Conservation (phyloP, 2,329 filamentous ascomycete species). For the Plenodomus biglobosus region DNA sequence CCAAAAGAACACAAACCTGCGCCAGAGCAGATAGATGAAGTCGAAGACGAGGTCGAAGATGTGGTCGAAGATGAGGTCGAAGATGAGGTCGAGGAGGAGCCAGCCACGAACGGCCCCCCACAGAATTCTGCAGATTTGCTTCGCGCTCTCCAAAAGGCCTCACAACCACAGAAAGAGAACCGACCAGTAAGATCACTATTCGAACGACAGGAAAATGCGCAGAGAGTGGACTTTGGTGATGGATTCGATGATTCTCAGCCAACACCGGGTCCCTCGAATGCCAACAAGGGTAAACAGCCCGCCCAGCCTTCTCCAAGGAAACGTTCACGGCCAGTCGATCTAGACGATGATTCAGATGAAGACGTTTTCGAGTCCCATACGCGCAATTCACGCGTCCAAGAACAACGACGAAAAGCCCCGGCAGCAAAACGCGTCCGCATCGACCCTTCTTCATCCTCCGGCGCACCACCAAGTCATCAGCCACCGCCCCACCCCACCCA, state of each 20-base stretch:
- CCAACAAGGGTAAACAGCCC: constrained; percentile 32
- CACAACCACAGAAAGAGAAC: constrained; percentile 40
- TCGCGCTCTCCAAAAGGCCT: constrained; percentile 19
- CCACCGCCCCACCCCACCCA: constrained; percentile 9
- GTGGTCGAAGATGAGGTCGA: constrained; percentile 8
- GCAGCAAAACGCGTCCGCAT: constrained; percentile 32
- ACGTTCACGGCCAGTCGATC: constrained; percentile 28
- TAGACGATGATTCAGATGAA: constrained; percentile 38
- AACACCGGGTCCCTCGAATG: constrained; percentile 26
- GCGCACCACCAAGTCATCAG: constrained; percentile 34
- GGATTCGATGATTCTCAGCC: constrained; percentile 35
- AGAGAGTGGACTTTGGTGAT: constrained; percentile 44
- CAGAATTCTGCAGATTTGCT: constrained; percentile 24
- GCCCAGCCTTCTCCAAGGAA: constrained; percentile 28
- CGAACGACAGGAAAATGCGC: constrained; percentile 45
- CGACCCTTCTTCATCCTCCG: constrained; percentile 27
- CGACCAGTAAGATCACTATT: constrained; percentile 37
- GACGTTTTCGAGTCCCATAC: constrained; percentile 50
- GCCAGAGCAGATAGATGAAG: constrained; percentile 1
- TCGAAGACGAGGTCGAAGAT: constrained; percentile 14
- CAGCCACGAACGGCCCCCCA: constrained; percentile 18
- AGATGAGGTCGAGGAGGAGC: constrained; percentile 12
- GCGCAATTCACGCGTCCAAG: constrained; percentile 37
- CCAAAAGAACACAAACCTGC: neutral
- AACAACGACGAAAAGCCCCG: constrained; percentile 42